phyloP scores from a whole-genome alignment of 2,329 filamentous ascomycete species.

The Trichothecium sympodiale region DNA sequence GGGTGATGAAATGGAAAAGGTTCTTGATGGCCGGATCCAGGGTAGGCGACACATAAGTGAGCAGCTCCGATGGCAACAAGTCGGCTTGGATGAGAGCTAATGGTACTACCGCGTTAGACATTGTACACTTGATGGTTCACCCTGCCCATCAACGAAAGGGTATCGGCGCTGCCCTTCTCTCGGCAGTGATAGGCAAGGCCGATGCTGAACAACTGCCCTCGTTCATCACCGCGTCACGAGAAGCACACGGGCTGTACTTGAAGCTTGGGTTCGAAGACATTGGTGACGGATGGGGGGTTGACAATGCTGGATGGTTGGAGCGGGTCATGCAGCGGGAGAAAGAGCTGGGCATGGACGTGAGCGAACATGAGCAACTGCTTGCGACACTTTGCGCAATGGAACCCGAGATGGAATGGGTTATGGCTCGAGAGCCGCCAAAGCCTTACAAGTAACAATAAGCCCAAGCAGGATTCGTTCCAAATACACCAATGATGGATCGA shows the following conservation, averaged over 20 bases:
- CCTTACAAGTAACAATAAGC: no score
- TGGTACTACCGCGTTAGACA: constrained; percentile 4
- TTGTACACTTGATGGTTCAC: constrained; percentile 12
- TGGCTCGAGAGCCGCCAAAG: no score
- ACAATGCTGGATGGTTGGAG: constrained; percentile 9
- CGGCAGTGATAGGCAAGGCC: constrained; percentile 3
- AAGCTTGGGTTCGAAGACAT: constrained; percentile 9
- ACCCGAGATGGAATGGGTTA: constrained; percentile 6
- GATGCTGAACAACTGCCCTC: constrained; percentile 6
- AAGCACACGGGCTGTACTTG: constrained; percentile 9
- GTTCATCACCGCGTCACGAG: constrained; percentile 11
- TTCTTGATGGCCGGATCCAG: not conserved
- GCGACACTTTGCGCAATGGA: constrained; percentile 7
- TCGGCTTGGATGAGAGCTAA: constrained; percentile 1
- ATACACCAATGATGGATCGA: no score
- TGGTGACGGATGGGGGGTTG: constrained; percentile 8
- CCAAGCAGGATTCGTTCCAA: no score
- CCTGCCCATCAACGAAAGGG: constrained; percentile 11
- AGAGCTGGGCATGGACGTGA: constrained; percentile 5
- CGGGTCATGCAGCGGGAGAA: constrained; percentile 5
- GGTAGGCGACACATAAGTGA: not conserved
- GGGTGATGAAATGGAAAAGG: not conserved
- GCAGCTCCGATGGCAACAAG: no score
- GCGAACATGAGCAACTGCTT: constrained; percentile 3
- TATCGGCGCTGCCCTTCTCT: constrained; percentile 8